phyloP scores from a whole-genome alignment of 192 early-diverging fungal genomes.

The Geranomyces michiganensis region DNA sequence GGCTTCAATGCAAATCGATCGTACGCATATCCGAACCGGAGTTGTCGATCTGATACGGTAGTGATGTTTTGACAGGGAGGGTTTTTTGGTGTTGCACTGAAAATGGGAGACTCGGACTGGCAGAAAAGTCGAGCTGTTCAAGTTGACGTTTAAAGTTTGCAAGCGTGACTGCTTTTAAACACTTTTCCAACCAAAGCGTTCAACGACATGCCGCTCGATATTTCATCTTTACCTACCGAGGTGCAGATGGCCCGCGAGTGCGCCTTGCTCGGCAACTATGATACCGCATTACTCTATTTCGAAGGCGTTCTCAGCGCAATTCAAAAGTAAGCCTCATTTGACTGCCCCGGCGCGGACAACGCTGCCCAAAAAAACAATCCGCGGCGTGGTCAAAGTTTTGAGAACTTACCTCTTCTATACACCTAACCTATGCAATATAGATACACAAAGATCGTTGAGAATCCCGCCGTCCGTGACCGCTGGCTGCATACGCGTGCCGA shows the following conservation, averaged over 20 bases:
- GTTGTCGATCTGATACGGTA: too few species aligned
- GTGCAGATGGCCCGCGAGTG: slow-evolving; percentile 56
- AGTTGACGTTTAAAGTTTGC: too few species aligned
- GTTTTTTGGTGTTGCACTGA: too few species aligned
- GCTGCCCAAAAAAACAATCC: neutral
- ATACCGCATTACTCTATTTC: slow-evolving; percentile 55
- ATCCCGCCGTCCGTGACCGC: slow-evolving; percentile 34
- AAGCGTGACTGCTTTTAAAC: too few species aligned
- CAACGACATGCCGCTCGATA: neutral
- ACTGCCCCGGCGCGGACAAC: neutral
- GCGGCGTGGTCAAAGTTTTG: neutral
- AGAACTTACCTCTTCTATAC: neutral
- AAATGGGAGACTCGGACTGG: too few species aligned
- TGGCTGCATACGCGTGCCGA: slow-evolving; percentile 46
- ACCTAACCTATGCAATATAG: slow-evolving; percentile 29
- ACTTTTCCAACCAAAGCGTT: too few species aligned
- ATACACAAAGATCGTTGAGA: slow-evolving; percentile 44
- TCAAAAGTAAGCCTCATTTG: slow-evolving; percentile 39
- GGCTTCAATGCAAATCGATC: too few species aligned
- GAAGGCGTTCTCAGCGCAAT: slow-evolving; percentile 58
- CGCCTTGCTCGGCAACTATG: slow-evolving; percentile 62
- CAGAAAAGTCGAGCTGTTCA: too few species aligned
- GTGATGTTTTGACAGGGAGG: too few species aligned
- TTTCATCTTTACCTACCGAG: slow-evolving; percentile 29
- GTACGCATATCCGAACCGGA: too few species aligned